Conservation (phyloP, 192 early-diverging fungal species). For the Coemansia sp. region DNA sequence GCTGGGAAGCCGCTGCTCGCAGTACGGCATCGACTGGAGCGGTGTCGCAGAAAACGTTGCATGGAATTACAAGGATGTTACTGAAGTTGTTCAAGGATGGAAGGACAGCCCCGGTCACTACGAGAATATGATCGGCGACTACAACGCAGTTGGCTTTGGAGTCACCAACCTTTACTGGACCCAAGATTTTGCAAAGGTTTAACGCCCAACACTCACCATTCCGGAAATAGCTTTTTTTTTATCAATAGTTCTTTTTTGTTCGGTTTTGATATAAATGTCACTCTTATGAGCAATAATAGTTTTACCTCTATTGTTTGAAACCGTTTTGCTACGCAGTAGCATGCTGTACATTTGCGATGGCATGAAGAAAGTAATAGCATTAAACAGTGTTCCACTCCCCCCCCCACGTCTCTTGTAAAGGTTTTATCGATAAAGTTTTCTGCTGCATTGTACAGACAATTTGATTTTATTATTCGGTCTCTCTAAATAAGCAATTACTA, state of each 20-base stretch:
- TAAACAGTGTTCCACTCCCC: no score
- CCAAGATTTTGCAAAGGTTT: slow-evolving; percentile 30
- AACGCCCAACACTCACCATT: background rate
- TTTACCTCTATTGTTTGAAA: no score
- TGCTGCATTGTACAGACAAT: no score
- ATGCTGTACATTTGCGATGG: no score
- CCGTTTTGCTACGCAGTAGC: no score
- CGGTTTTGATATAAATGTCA: background rate
- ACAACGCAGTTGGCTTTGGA: slow-evolving; percentile 30
- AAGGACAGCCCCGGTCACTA: slow-evolving; percentile 29
- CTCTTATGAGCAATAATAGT: background rate
- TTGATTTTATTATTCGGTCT: no score
- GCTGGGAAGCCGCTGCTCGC: background rate
- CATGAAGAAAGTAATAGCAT: no score
- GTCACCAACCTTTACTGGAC: slow-evolving; percentile 24
- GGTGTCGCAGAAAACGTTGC: slow-evolving; percentile 40
- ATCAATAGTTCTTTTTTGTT: slow-evolving; percentile 8
- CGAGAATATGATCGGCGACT: slow-evolving; percentile 33
- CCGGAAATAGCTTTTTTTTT: slow-evolving; percentile 50
- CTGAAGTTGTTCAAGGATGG: slow-evolving; percentile 24
- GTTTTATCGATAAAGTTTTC: no score
- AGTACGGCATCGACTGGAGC: slow-evolving; percentile 12
- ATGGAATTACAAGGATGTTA: slow-evolving; percentile 3
- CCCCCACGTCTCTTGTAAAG: no score
- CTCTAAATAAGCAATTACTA: no score